phyloP scores from a whole-genome alignment of 768 basidiomycete species.

The Clavulina sp. region DNA sequence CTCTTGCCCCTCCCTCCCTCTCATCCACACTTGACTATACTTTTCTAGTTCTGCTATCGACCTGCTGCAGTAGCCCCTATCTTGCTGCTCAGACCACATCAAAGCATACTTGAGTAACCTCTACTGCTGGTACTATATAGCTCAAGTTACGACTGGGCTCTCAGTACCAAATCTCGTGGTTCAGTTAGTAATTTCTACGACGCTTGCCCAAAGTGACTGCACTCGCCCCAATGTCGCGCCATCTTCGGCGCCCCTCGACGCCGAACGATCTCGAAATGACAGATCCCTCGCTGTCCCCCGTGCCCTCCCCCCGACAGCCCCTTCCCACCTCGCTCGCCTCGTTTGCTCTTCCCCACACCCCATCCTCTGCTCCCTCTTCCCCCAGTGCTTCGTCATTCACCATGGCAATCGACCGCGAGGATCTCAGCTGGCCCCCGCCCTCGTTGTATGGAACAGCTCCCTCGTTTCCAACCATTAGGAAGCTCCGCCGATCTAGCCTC shows the following conservation, averaged over 20 bases:
- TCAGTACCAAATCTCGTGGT: no score
- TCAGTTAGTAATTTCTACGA: no score
- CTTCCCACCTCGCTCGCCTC: slow-evolving; percentile 10
- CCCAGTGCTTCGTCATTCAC: slow-evolving; percentile 5
- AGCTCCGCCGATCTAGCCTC: slow-evolving; percentile 9
- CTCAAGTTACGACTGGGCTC: no score
- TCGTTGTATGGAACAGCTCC: background rate
- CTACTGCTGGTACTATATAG: no score
- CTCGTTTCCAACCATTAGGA: slow-evolving; percentile 8
- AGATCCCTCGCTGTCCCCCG: background rate
- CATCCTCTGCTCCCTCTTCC: slow-evolving; percentile 11
- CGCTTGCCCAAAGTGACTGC: no score
- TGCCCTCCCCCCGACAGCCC: slow-evolving; percentile 7
- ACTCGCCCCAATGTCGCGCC: no score
- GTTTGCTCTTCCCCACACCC: slow-evolving; percentile 6
- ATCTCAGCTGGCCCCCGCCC: slow-evolving; percentile 1
- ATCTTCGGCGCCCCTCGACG: background rate
- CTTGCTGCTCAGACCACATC: no score
- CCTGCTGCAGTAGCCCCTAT: no score
- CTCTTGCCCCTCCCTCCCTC: no score
- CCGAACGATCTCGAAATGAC: slow-evolving; percentile 1
- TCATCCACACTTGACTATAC: no score
- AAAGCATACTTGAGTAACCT: no score
- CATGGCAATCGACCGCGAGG: slow-evolving; percentile 12
- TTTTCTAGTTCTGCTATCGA: no score